Conservation (phyloP, 352 stramenopile species). For the Pythium rhizo-oryzae region DNA sequence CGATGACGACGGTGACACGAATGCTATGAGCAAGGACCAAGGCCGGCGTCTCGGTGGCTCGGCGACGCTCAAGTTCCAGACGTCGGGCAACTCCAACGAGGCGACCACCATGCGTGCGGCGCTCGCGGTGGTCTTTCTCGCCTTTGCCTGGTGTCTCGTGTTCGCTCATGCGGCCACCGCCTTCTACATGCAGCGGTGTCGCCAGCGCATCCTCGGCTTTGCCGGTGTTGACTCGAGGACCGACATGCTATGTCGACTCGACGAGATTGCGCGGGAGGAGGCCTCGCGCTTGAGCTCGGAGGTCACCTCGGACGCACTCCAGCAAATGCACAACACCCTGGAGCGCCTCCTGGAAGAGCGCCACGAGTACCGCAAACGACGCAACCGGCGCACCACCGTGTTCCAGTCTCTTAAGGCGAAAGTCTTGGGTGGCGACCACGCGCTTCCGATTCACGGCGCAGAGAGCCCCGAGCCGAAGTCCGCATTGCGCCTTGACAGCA, state of each 20-base stretch:
- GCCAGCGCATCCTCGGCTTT: conserved; percentile 12
- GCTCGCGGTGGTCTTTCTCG: neutral
- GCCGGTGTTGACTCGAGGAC: conserved; percentile 5
- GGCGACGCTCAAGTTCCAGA: neutral
- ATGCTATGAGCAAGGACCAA: neutral
- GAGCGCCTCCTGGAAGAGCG: too few species aligned
- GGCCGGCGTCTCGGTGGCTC: neutral
- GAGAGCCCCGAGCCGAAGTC: conserved; percentile 21
- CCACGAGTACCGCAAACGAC: too few species aligned
- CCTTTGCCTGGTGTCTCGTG: conserved; percentile 3
- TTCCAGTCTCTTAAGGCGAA: too few species aligned
- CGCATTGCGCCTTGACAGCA: too few species aligned
- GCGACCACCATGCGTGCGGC: conserved; percentile 13
- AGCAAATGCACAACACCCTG: too few species aligned
- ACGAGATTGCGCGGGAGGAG: conserved; percentile 12
- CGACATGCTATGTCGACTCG: conserved; percentile 7
- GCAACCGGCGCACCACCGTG: too few species aligned
- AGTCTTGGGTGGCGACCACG: conserved; percentile 15
- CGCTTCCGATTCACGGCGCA: conserved; percentile 8
- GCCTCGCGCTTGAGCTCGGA: conserved; percentile 2
- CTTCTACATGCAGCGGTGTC: conserved; percentile 10
- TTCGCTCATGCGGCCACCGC: conserved; percentile 7
- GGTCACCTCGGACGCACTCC: conserved; percentile 11
- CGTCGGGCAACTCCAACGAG: neutral
- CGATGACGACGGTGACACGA: neutral